Conservation (phyloP, 257 asterid species). For the Capsicum rhomboideum region DNA sequence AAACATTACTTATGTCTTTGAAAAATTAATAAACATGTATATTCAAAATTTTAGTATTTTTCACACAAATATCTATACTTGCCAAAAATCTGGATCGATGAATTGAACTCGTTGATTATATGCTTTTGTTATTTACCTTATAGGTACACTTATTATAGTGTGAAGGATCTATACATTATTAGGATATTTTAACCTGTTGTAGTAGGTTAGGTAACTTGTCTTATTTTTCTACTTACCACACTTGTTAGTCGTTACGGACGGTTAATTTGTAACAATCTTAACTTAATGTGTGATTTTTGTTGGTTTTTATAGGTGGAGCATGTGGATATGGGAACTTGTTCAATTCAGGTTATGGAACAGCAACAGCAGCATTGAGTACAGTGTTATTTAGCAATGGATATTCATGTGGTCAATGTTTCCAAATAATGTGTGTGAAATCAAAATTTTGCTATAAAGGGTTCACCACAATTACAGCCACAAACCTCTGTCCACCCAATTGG, state of each 20-base stretch:
- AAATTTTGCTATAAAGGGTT: conserved; percentile 40
- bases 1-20: background rate
- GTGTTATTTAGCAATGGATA: conserved; percentile 68
- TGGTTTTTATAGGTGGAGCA: conserved; percentile 48
- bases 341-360: conserved; percentile 60
- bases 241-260: background rate
- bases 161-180: background rate
- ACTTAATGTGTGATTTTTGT: background rate
- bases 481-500: conserved; percentile 90
- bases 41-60: background rate
- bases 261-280: background rate
- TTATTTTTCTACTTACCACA: background rate
- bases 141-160: background rate
- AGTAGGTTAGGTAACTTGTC: background rate
- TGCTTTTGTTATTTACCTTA: background rate
- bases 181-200: background rate
- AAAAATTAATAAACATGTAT: no score
- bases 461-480: conserved; percentile 65
- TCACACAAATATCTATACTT: background rate
- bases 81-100: background rate
- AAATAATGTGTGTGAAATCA: conserved; percentile 42
- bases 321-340: conserved; percentile 73
- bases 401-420: conserved; percentile 80
- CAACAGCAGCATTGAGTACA: conserved; percentile 71
- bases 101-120: background rate